These are phyloP conservation scores for Aspergillus heteromorphus DNA, from an alignment of 495 filamentous ascomycete genomes.

Conservation along the genomic window DNA sequence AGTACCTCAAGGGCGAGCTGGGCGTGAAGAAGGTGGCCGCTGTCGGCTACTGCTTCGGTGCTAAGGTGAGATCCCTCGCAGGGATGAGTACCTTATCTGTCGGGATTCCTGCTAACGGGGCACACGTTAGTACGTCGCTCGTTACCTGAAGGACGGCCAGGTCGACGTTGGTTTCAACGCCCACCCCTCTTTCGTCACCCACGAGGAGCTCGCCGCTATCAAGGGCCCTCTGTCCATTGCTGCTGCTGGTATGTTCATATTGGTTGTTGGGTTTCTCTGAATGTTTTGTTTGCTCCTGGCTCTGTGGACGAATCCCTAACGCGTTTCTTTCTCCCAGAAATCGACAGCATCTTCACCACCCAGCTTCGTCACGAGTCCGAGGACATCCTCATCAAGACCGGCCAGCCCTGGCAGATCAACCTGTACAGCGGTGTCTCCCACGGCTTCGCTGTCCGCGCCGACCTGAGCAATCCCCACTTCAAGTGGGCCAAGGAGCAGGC, in stretches of 20 bases:
- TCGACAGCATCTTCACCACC: conserved; percentile 70
- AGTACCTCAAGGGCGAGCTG: conserved; percentile 50
- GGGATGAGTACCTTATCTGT: background rate
- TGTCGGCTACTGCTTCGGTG: conserved; percentile 47
- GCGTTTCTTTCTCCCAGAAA: conserved; percentile 45
- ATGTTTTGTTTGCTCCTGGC: too few relatives aligned
- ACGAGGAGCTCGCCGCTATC: conserved; percentile 70
- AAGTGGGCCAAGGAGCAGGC: conserved; percentile 84
- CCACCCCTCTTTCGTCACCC: conserved; percentile 71
- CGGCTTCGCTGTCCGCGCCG: conserved; percentile 73
- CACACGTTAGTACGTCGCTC: conserved; percentile 39
- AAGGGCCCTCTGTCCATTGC: conserved; percentile 68
- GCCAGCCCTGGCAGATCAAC: conserved; percentile 73
- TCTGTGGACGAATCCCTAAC: background rate
- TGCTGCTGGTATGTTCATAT: conserved; percentile 53
- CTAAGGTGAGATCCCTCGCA: conserved; percentile 26
- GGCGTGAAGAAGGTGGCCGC: conserved; percentile 65
- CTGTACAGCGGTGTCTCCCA: conserved; percentile 71
- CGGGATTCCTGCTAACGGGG: background rate
- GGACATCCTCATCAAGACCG: conserved; percentile 54
- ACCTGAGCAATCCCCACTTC: conserved; percentile 52
- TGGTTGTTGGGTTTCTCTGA: too few relatives aligned
- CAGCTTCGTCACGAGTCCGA: conserved; percentile 64
- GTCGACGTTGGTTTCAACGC: conserved; percentile 66
- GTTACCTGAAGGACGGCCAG: conserved; percentile 41